Evolutionary conservation across 2,329 filamentous ascomycete species (phyloP).

Genomic region (Colletotrichum coccodes): DNA sequence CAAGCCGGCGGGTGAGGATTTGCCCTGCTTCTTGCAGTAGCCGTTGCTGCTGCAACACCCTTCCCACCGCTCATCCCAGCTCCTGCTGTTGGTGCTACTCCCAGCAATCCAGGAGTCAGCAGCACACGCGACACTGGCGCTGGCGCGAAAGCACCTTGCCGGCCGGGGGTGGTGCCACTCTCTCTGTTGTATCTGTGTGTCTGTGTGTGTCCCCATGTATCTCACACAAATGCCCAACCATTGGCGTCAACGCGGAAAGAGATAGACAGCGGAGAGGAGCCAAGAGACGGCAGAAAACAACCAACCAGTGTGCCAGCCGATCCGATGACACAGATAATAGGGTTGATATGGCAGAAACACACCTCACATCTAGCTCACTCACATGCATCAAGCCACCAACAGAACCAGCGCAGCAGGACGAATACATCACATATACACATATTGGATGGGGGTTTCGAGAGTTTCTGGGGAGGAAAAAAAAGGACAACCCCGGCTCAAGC

Average conservation of each 20-base stretch:
- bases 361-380: slow-evolving; percentile 15
- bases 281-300: neutral
- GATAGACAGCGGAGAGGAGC: slow-evolving; percentile 19
- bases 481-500: neutral
- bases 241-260: slow-evolving; percentile 15
- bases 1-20: slow-evolving; percentile 30
- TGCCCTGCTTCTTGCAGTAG: slow-evolving; percentile 8
- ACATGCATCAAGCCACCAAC: slow-evolving; percentile 31
- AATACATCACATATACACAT: slow-evolving; percentile 1
- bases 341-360: slow-evolving; percentile 23
- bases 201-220: slow-evolving; percentile 14
- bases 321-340: slow-evolving; percentile 11
- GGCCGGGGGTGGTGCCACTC: neutral
- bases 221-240: slow-evolving; percentile 14
- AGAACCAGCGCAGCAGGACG: neutral
- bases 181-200: neutral
- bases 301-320: slow-evolving; percentile 7
- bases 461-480: neutral
- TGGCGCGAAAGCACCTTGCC: neutral
- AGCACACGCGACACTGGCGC: slow-evolving; percentile 1
- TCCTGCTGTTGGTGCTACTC: too few relatives aligned
- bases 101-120: slow-evolving; percentile 11
- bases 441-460: neutral
- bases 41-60: neutral
- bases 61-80: neutral